phyloP scores from a whole-genome alignment of 2,329 filamentous ascomycete genomes.

The Botrytis fabae region DNA sequence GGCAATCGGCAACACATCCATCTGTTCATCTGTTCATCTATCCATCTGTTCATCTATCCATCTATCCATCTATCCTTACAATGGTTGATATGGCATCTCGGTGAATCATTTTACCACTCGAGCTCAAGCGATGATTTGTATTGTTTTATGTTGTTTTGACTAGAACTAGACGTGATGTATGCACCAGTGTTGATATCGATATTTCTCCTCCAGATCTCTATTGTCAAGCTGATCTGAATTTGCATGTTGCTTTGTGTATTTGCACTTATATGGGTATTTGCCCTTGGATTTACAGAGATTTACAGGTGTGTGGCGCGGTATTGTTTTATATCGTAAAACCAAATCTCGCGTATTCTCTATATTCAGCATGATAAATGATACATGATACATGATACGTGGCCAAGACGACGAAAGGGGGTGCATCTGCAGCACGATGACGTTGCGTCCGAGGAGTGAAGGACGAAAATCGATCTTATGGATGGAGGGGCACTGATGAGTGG shows the following conservation, averaged over 20 bases:
- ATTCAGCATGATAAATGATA: too few species aligned
- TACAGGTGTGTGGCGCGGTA: too few species aligned
- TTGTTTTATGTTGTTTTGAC: background rate
- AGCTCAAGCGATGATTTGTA: background rate
- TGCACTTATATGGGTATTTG: too few species aligned
- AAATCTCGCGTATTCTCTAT: too few species aligned
- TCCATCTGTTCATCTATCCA: too few species aligned
- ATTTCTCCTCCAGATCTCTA: background rate
- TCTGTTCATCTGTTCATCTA: too few species aligned
- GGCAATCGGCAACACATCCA: background rate
- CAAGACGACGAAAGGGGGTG: background rate
- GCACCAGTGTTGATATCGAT: background rate
- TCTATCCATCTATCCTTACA: background rate
- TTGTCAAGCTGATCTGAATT: background rate
- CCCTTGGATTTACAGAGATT: background rate
- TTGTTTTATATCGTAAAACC: too few species aligned
- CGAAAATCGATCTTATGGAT: background rate
- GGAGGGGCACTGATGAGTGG: constrained; percentile 1
- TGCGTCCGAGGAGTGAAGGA: background rate
- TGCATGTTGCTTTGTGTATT: background rate
- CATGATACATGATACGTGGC: background rate
- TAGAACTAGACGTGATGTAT: background rate
- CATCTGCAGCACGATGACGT: constrained; percentile 15
- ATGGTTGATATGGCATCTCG: background rate
- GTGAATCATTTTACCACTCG: background rate